A percentile compares a stretch with the other conserved stretches of the same genome.
phyloP scores from a whole-genome alignment of 148 eudicot species.

The Camellia lanceoleosa region DNA sequence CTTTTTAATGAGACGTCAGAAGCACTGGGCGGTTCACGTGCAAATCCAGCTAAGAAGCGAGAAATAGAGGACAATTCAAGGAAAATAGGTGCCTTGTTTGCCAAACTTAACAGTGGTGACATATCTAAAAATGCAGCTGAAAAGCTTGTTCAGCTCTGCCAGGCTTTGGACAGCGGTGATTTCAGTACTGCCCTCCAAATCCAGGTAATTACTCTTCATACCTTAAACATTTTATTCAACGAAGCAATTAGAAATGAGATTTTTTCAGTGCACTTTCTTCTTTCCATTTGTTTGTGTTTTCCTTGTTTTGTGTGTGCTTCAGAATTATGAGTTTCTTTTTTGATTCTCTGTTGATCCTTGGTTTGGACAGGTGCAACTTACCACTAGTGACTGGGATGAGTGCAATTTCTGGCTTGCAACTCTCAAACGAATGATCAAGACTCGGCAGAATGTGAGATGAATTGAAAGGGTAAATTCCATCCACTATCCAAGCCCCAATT shows the following conservation, averaged over 20 bases:
- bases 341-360: not conserved
- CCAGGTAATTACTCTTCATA: constrained; percentile 46
- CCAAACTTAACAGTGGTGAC: constrained; percentile 80
- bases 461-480: not conserved
- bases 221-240: no score
- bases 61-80: constrained; percentile 92
- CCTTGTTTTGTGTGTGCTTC: not conserved
- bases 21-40: constrained; percentile 77
- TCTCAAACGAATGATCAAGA: constrained; percentile 28
- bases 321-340: not conserved
- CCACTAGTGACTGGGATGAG: constrained; percentile 31
- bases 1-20: constrained; percentile 85
- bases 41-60: constrained; percentile 69
- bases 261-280: not conserved
- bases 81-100: constrained; percentile 80
- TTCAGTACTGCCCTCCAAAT: constrained; percentile 75
- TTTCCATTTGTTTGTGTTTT: no score
- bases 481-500: not conserved
- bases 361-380: constrained; percentile 25
- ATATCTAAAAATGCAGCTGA: constrained; percentile 83
- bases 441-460: constrained; percentile 22
- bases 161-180: constrained; percentile 78
- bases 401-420: constrained; percentile 32
- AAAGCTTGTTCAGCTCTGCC: constrained; percentile 86
- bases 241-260: not conserved